These are phyloP conservation scores for Hagleromyces aurorensis DNA, from an alignment of 805 yeast species.

Conservation along the genomic window DNA sequence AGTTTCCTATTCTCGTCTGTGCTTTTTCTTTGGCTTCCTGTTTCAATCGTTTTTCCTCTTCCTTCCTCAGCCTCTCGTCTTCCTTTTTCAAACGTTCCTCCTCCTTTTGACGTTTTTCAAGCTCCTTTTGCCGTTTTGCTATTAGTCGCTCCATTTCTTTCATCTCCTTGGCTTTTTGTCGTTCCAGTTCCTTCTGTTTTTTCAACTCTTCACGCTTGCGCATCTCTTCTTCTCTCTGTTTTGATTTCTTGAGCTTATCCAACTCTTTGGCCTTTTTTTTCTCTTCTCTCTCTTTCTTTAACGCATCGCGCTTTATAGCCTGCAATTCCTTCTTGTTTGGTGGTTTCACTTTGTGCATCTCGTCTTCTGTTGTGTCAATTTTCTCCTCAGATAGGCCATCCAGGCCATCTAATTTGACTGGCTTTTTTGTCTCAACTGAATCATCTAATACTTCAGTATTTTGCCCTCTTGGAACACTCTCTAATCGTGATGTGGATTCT, in stretches of 20 bases:
- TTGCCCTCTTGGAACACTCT: too few relatives aligned
- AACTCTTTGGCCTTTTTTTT: constrained; percentile 19
- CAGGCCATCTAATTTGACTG: too few relatives aligned
- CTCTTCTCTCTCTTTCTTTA: constrained; percentile 9
- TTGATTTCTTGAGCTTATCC: constrained; percentile 29
- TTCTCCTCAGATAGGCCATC: too few relatives aligned
- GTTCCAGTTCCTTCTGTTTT: constrained; percentile 18
- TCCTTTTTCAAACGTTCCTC: constrained; percentile 19
- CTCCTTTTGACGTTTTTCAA: constrained; percentile 17
- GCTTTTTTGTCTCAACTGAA: too few relatives aligned
- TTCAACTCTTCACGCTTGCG: constrained; percentile 15
- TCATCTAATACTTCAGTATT: too few relatives aligned
- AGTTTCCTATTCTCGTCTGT: constrained; percentile 33
- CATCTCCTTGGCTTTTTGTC: constrained; percentile 14
- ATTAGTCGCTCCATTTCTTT: constrained; percentile 16
- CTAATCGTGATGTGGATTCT: neutral
- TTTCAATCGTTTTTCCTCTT: constrained; percentile 22
- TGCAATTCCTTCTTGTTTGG: constrained; percentile 6
- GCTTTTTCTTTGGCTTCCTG: constrained; percentile 32
- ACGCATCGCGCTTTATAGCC: constrained; percentile 11
- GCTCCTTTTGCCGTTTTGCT: constrained; percentile 13
- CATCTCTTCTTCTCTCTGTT: constrained; percentile 30
- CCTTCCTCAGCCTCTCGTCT: constrained; percentile 16
- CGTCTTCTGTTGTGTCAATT: too few relatives aligned
- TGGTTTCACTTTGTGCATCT: constrained; percentile 2